These are phyloP conservation scores for Leccinum angustisporum DNA, from an alignment of 1,284 basidiomycete species.

Conservation along the genomic window DNA sequence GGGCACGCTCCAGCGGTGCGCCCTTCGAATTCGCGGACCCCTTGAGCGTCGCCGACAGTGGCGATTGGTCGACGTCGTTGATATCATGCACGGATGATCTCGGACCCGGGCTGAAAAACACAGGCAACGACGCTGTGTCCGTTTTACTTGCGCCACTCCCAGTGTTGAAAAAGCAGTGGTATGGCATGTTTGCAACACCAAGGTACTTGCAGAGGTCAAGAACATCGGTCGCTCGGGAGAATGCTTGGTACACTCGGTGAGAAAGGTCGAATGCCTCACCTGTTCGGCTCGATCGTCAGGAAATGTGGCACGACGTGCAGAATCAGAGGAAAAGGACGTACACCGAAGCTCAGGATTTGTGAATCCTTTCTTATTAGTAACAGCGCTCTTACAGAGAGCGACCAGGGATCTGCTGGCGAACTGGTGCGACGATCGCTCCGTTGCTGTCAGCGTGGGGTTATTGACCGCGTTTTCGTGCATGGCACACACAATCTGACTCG, in stretches of 20 bases:
- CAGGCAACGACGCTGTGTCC: not conserved
- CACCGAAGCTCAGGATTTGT: conserved; percentile 3
- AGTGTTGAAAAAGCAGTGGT: not conserved
- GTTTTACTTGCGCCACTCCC: not conserved
- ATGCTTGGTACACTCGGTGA: conserved; percentile 6
- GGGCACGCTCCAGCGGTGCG: conserved; percentile 13
- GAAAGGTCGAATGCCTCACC: conserved; percentile 12
- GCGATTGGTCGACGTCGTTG: not conserved
- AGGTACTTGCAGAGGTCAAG: conserved; percentile 14
- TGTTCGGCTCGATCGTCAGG: conserved; percentile 11
- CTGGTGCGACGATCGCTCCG: conserved; percentile 11
- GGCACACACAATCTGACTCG: conserved; percentile 20
- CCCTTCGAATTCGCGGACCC: not conserved
- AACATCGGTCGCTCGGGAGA: not conserved
- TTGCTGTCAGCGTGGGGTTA: conserved; percentile 9
- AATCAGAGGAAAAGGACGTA: conserved; percentile 13
- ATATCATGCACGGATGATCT: not conserved
- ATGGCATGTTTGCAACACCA: not conserved
- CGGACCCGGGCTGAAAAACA: not conserved
- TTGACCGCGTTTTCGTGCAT: conserved; percentile 28
- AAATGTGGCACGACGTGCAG: not conserved
- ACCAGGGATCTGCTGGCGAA: conserved; percentile 13
- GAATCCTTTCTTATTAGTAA: not conserved
- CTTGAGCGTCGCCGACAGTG: conserved; percentile 1
- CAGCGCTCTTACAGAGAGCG: conserved; percentile 10